A percentile compares a stretch with the other conserved stretches of the same genome.
These are phyloP conservation scores for Lycium barbarum DNA, from an alignment of 257 asterid genomes.

Conservation along the genomic window DNA sequence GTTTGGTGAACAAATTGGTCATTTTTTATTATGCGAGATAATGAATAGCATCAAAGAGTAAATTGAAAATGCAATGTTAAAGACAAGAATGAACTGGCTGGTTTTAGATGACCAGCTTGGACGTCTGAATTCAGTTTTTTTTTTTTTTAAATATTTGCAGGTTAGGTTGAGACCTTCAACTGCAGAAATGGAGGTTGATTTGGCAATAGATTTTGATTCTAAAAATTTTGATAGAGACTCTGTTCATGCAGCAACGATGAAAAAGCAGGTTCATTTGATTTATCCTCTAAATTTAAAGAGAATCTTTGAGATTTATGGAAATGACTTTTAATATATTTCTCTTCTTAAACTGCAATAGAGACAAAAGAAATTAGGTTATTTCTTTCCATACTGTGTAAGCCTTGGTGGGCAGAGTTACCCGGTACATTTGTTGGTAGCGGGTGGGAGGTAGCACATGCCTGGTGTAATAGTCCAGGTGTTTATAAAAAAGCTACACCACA, in stretches of 20 bases:
- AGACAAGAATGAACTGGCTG: constrained; percentile 3
- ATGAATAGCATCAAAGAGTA: neutral
- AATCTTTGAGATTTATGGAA: neutral
- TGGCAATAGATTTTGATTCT: constrained; percentile 67
- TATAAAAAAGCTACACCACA: neutral
- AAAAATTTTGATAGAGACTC: constrained; percentile 64
- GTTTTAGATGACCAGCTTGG: constrained; percentile 8
- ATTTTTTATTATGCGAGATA: neutral
- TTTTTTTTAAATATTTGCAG: constrained; percentile 40
- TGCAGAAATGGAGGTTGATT: constrained; percentile 75
- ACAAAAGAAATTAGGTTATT: neutral
- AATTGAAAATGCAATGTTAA: neutral
- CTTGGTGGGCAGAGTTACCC: neutral
- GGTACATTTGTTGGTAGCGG: neutral
- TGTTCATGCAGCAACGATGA: constrained; percentile 46
- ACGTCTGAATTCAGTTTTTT: neutral
- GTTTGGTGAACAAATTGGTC: neutral
- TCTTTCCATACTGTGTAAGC: neutral
- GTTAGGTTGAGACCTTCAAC: constrained; percentile 74
- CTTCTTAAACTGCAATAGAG: neutral
- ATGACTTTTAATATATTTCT: neutral
- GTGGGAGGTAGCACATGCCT: neutral
- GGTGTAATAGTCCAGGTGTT: neutral
- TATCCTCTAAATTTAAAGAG: neutral
- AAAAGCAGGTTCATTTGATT: constrained; percentile 59